Evolutionary conservation across 805 yeast genomes (phyloP).

Genomic region (Barnettozyma populi): DNA sequence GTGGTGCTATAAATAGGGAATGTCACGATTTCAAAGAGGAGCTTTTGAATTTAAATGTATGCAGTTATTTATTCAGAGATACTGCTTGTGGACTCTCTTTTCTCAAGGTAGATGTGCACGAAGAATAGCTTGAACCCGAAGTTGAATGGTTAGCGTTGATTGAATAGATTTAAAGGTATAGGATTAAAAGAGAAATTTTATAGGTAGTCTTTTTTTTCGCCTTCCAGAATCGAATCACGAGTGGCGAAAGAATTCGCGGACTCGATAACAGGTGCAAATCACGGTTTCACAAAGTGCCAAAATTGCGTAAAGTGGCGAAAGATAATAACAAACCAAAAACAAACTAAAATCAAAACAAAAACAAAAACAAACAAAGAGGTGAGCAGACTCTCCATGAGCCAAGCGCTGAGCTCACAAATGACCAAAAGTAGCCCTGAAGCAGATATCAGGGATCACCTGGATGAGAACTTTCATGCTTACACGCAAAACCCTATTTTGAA

Average conservation of each 20-base stretch:
- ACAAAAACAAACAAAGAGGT: background rate
- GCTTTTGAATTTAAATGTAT: background rate
- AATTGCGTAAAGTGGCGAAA: background rate
- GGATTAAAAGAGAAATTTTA: too few relatives aligned
- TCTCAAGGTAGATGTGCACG: background rate
- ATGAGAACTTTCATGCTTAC: constrained; percentile 16
- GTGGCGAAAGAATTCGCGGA: too few relatives aligned
- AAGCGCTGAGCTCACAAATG: background rate
- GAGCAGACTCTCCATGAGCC: background rate
- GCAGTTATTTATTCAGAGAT: background rate
- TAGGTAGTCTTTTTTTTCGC: background rate
- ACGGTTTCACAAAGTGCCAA: background rate
- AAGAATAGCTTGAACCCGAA: background rate
- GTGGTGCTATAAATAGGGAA: constrained; percentile 11
- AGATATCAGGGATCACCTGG: constrained; percentile 8
- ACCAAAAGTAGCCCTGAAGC: constrained; percentile 2
- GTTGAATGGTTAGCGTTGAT: background rate
- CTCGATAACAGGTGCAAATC: background rate
- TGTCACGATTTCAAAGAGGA: background rate
- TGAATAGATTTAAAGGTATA: background rate
- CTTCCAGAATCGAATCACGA: background rate
- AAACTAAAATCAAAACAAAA: background rate
- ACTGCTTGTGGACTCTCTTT: background rate
- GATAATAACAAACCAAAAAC: background rate
- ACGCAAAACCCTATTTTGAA: constrained; percentile 17